Percentiles rank a stretch among this genome's conserved stretches.
Conservation (phyloP, 371 early-diverging fungal genomes). For the Mortierella sp. region DNA sequence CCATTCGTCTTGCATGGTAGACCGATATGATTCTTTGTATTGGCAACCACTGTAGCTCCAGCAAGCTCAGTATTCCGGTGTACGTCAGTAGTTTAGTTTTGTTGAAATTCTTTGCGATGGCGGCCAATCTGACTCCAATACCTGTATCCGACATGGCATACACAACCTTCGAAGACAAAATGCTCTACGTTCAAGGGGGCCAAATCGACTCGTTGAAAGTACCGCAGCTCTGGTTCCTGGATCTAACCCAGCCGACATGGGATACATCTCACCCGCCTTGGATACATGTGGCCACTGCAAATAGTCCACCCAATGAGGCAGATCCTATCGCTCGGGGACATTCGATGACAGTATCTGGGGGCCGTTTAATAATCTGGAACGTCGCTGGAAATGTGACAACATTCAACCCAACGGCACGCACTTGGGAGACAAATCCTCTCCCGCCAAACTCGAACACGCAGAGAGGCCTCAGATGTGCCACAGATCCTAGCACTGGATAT, state of each 20-base stretch:
- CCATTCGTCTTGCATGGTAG: no score
- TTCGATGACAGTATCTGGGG: neutral
- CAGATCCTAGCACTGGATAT: neutral
- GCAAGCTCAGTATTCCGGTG: no score
- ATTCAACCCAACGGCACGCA: neutral
- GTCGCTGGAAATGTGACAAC: neutral
- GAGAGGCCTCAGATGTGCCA: neutral
- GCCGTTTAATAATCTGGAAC: neutral
- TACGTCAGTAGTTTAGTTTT: no score
- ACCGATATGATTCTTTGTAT: no score
- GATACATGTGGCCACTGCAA: neutral
- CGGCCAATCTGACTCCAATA: no score
- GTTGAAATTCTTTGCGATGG: no score
- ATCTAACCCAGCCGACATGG: conserved; percentile 15
- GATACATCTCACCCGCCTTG: conserved; percentile 6
- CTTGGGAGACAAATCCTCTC: neutral
- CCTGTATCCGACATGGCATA: conserved; percentile 11
- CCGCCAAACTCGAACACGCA: neutral
- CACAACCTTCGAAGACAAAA: conserved; percentile 7
- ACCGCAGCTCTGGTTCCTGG: conserved; percentile 4
- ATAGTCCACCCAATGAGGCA: neutral
- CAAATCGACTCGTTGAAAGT: no score
- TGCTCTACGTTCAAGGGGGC: conserved; percentile 13
- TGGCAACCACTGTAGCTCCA: no score
- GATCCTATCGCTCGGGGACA: neutral